Evolutionary conservation across 495 filamentous ascomycete genomes (phyloP), one percentile per base, ranked within the genome.

Genomic region (Aspergillus cavernicola): DNA sequence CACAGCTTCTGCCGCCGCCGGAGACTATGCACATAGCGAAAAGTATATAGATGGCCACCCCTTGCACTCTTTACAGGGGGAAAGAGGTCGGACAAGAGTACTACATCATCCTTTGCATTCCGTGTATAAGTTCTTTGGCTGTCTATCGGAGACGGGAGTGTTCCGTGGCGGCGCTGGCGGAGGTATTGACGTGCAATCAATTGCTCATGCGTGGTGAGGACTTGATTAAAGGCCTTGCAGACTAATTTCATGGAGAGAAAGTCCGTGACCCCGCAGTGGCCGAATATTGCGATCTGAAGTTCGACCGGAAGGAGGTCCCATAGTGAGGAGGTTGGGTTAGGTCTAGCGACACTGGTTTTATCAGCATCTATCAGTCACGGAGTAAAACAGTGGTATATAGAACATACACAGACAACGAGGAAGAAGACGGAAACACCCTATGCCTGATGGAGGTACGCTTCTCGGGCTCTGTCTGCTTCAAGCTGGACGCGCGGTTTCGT

Each of bases 61-160:
- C 67, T 68, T 15, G 71, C 73, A 43, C 73, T 76, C 32, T 70
- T 73, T 5, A 66, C 58, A 0, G 73, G 73, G 8, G 67, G 72
- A 44, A 76, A 76, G 13, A 76, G 58, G 57, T 76, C 73, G 38
- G 73, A 76, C 23, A 76, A 59, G 29, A 76, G 67, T 12, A 76
- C 67, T 12, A 71, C 72, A 62, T 76, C 73, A 50, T 76, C 73
- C 48, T 68, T 66, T 3, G 73, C 72, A 36, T 68, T 70, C 24
- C 71, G 64, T n/a, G 73, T 73, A 61, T 75, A 74, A 37, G 55
- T 71, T 42, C 65, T 62, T 16, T 73, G 68, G 49, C 52, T 50
- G 41, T 71, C 66, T 26, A 73, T 66, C 2, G 71, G 68, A 12
- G 72, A 75, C 6, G 73, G 73, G 12, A 76, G 69, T n/a, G 70